Evolutionary conservation across 805 yeast species (phyloP), one percentile per base, ranked within the genome.

Genomic region (Peterozyma toletana): DNA sequence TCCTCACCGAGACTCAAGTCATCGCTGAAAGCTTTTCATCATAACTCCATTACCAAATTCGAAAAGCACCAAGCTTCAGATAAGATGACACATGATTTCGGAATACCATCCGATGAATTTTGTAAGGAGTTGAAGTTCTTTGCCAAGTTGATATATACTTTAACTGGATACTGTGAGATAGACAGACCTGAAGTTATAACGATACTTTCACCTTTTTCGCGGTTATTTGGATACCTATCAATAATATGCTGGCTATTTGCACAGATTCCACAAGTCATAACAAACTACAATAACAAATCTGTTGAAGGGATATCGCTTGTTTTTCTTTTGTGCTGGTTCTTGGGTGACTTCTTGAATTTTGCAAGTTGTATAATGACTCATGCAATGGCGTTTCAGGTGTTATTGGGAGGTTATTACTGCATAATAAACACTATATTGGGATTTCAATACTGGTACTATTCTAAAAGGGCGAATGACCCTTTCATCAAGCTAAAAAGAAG

Each of bases 161-260:
- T 56, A 35, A 52, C 55, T 1, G 61, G 61, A n/a, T 53, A 53
- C 30, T 55, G 62, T 38, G 33, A 38, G 33, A 9, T 54, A 14
- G 46, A 48, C 30, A 38, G 52, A 30, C 40, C 50, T 11, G 48
- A 50, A 17, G 33, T 58, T 16, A 53, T 56, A 3, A 30, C 38
- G 3, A 27, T 33, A 14, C 46, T 54, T 30, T 38, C 37, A 11
- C 58, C 62, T 3, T 46, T 66, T 15, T 63, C 70, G 10, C 44
- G 46, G 37, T 39, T 53, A 21, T 41, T 64, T 1, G 68, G 66
- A 2, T 58, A 57, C 30, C 41, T 66, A 14, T 78, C 84, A 3
- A 62, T 78, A 34, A 59, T 63, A 5, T 70, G 80, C 46, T 83
- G 91, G 90, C 64, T 82, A 33, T 78, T 82, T 57, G 90, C 90